Base-by-base conservation (phyloP, 768 basidiomycete genomes). In the Crepidotus variabilis region DNA sequence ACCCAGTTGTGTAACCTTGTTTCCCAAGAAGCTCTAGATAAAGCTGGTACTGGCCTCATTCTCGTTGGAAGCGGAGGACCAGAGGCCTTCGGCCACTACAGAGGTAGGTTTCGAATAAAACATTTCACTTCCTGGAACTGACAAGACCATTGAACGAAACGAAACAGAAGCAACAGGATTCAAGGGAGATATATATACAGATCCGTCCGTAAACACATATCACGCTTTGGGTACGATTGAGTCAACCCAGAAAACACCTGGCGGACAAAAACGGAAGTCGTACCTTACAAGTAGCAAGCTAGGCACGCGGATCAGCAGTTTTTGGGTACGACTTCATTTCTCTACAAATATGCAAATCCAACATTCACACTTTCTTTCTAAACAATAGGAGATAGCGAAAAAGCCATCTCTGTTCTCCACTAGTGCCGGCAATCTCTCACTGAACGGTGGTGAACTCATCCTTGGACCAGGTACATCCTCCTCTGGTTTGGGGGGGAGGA, bases 61-160 rank as follows among this genome's bases (percentile, higher is more conserved):
- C 67, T 86, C 16, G 68, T 88, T 23, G 86, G 85, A 7, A 86
- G 85, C 63, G 85, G 86, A 2, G 77, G 82, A 34, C 83, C 78
- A 73, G 60, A 75, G 22, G 71, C 77, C 2, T 83, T 86, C 49
- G 60, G 71, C 20, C 57, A 63, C 18, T 86, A 86, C 65, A 68
- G 72, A 32, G 77, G 84, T 82, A 54, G 18, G 67, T 58, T 48
- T n/a, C 49, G n/a, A 14, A 21, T 1, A 28, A 23, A 20, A 10
- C 20, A 23, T 48, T n/a, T 9, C 18, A 22, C n/a, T n/a, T 36
- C 23, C 46, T 51, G 22, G 32, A 8, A 3, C 4, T 39, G 22
- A 14, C 6, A n/a, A n/a, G n/a, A n/a, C n/a, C n/a, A n/a, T n/a
- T 47, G 22, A 43, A 2, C 13, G 4, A 5, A 2, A 28, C 4